phyloP scores from a whole-genome alignment of 371 early-diverging fungal species.

The Rhizopus stolonifer region DNA sequence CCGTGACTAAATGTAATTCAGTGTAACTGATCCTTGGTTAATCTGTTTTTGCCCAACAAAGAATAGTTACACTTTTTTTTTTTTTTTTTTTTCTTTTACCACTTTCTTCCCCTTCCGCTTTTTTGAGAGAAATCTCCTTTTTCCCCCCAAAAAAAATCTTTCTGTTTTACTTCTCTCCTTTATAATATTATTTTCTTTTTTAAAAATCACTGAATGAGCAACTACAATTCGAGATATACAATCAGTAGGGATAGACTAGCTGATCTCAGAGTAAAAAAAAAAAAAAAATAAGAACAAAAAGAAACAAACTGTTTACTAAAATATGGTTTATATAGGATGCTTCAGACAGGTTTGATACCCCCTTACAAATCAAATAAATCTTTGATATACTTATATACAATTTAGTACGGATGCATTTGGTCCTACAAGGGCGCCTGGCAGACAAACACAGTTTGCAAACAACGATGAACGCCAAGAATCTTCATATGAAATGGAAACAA shows the following conservation, averaged over 20 bases:
- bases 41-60: not conserved
- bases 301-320: not conserved
- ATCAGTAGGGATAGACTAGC: slow-evolving; percentile 24
- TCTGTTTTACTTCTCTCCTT: not conserved
- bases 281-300: not conserved
- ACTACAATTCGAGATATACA: slow-evolving; percentile 18
- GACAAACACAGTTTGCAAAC: slow-evolving; percentile 4
- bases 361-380: not conserved
- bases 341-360: slow-evolving; percentile 20
- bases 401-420: slow-evolving; percentile 36
- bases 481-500: slow-evolving; percentile 19
- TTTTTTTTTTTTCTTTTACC: not conserved
- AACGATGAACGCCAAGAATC: slow-evolving; percentile 5
- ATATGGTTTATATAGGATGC: slow-evolving; percentile 8
- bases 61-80: not conserved
- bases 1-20: too few species aligned
- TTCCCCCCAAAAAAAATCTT: not conserved
- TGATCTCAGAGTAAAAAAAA: slow-evolving; percentile 18
- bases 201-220: slow-evolving; percentile 2
- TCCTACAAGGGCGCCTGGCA: slow-evolving; percentile 25
- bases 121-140: not conserved
- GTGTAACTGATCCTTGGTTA: not conserved
- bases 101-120: not conserved
- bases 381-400: too few species aligned
- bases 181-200: not conserved